Conservation (phyloP, 257 asterid species). For the Solanum arcanum region DNA sequence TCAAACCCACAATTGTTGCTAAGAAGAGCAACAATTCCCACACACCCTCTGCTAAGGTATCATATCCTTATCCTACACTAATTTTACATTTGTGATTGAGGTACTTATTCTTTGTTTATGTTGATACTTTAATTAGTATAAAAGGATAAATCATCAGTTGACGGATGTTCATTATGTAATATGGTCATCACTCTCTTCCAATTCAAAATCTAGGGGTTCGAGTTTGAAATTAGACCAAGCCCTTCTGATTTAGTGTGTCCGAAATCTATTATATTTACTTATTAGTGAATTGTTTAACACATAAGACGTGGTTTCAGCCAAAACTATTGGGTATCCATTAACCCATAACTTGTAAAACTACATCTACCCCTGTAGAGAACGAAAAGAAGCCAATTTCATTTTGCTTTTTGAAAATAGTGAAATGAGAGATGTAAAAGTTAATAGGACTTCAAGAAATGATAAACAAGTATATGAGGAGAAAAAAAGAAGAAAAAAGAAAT, state of each 20-base stretch:
- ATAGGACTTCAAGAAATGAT: neutral
- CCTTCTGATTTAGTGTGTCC: neutral
- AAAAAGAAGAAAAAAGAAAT: neutral
- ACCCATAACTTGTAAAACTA: neutral
- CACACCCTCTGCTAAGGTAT: slow-evolving; percentile 51
- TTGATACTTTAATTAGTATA: neutral
- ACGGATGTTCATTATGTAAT: neutral
- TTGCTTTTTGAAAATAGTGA: neutral
- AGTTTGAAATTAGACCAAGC: neutral
- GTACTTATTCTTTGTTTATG: neutral
- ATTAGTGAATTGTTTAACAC: neutral
- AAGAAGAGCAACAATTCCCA: slow-evolving; percentile 53
- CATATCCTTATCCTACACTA: neutral
- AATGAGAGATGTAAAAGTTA: neutral
- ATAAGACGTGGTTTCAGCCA: neutral
- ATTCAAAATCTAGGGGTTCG: neutral
- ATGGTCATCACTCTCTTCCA: neutral
- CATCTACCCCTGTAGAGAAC: neutral
- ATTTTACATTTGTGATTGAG: neutral
- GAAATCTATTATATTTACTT: neutral
- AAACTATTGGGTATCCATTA: neutral
- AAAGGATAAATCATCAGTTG: neutral
- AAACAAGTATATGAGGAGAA: neutral
- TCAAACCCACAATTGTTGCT: slow-evolving; percentile 34
- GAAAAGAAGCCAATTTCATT: neutral